Conservation (phyloP, 1,139 yeast genomes). For the Tardiomyces digboiensis region DNA sequence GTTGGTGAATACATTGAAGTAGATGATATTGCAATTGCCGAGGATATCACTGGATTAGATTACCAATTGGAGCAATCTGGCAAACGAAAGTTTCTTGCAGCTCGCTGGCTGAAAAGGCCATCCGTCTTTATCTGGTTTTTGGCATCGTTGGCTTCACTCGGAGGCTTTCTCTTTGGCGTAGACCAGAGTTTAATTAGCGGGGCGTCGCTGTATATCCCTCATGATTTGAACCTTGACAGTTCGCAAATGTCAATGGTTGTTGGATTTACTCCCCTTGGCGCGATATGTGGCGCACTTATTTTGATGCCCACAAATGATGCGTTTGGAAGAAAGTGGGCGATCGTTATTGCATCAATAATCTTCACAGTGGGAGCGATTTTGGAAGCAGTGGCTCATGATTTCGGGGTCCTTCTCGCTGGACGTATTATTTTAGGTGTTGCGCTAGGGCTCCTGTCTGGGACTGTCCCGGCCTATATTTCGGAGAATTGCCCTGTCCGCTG, state of each 20-base stretch:
- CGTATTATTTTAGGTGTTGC: conserved; percentile 69
- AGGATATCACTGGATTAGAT: too few relatives aligned
- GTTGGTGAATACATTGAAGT: too few relatives aligned
- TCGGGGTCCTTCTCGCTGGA: conserved; percentile 68
- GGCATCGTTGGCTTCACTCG: conserved; percentile 69
- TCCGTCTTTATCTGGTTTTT: too few relatives aligned
- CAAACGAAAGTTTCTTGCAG: too few relatives aligned
- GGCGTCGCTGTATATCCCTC: conserved; percentile 54
- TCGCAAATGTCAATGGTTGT: conserved; percentile 50
- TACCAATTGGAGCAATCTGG: too few relatives aligned
- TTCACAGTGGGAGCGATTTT: conserved; percentile 50
- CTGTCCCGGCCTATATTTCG: conserved; percentile 75
- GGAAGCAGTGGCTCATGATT: conserved; percentile 71
- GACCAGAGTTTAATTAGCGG: conserved; percentile 86
- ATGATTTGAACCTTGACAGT: conserved; percentile 39
- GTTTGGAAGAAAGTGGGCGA: conserved; percentile 67
- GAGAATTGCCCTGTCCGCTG: conserved; percentile 71
- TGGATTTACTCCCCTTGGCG: conserved; percentile 64
- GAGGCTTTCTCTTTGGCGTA: conserved; percentile 92
- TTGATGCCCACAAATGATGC: conserved; percentile 49
- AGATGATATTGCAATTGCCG: too few relatives aligned
- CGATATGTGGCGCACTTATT: conserved; percentile 62
- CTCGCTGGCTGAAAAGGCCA: too few relatives aligned
- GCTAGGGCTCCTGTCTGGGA: conserved; percentile 71
- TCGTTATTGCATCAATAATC: conserved; percentile 47